These are phyloP conservation scores for Aspergillus diversus DNA, from an alignment of 495 filamentous ascomycete species.

Conservation along the genomic window DNA sequence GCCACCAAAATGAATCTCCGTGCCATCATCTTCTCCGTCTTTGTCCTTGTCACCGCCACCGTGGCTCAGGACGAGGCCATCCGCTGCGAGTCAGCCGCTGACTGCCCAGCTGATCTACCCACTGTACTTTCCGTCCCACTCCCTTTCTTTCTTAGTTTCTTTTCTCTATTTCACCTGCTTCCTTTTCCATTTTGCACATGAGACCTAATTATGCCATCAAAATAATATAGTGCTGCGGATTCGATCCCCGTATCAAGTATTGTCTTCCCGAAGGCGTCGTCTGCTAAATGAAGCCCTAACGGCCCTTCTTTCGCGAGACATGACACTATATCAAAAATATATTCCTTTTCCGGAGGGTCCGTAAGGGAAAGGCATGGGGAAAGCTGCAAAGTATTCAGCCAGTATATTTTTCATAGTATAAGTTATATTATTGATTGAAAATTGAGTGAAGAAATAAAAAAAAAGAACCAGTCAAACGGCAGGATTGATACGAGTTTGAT, in stretches of 20 bases:
- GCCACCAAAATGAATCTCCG: neutral
- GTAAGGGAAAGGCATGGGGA: no score
- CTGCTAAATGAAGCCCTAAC: neutral
- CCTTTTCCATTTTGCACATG: neutral
- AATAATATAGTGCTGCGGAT: conserved; percentile 10
- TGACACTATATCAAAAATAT: no score
- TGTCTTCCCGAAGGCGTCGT: conserved; percentile 9
- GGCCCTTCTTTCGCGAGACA: neutral
- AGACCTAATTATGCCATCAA: neutral
- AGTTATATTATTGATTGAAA: no score
- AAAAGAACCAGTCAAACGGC: no score
- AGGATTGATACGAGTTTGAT: no score
- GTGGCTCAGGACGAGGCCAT: conserved; percentile 8
- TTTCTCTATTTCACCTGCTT: neutral
- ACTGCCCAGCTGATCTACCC: conserved; percentile 3
- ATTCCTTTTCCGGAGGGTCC: no score
- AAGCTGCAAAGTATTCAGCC: no score
- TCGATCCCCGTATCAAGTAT: conserved; percentile 4
- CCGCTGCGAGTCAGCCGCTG: conserved; percentile 2
- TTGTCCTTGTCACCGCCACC: conserved; percentile 6
- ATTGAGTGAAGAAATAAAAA: no score
- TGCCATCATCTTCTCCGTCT: conserved; percentile 8
- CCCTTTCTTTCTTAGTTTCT: neutral
- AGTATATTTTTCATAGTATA: no score
- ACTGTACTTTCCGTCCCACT: neutral